Conservation (phyloP, 2,329 filamentous ascomycete genomes). For the Aspergillus ochraceoroseus region DNA sequence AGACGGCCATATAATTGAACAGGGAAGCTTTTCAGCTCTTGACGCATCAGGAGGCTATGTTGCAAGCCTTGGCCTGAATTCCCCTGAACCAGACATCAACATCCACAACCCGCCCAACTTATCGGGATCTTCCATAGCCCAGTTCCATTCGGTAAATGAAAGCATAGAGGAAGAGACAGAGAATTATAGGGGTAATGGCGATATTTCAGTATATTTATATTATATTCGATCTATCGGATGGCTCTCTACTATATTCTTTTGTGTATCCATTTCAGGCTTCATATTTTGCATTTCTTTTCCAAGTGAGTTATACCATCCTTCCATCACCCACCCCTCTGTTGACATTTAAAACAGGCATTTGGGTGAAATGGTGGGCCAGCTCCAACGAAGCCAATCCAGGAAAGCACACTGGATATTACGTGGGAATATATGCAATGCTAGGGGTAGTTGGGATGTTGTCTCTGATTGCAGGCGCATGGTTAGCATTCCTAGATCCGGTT, state of each 20-base stretch:
- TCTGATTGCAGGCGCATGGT: constrained; percentile 39
- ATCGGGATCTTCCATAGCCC: constrained; percentile 5
- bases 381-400: constrained; percentile 36
- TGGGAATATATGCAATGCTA: constrained; percentile 41
- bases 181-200: constrained; percentile 36
- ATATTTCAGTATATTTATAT: constrained; percentile 42
- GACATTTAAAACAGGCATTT: constrained; percentile 29
- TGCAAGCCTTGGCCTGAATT: constrained; percentile 36
- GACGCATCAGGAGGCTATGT: constrained; percentile 40
- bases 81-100: constrained; percentile 27
- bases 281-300: constrained; percentile 43
- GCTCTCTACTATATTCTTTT: constrained; percentile 33
- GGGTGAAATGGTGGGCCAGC: constrained; percentile 42
- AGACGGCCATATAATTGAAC: constrained; percentile 39
- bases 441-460: constrained; percentile 36
- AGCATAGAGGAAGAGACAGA: constrained; percentile 24
- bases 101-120: constrained; percentile 23
- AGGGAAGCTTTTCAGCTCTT: constrained; percentile 40
- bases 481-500: constrained; percentile 8
- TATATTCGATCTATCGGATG: constrained; percentile 39
- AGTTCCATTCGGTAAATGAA: constrained; percentile 10
- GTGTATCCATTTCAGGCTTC: constrained; percentile 37
- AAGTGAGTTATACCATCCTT: constrained; percentile 23
- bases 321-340: not conserved
- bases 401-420: constrained; percentile 34